phyloP scores from a whole-genome alignment of 2,329 filamentous ascomycete species.

The Ceratocystis colombiana region DNA sequence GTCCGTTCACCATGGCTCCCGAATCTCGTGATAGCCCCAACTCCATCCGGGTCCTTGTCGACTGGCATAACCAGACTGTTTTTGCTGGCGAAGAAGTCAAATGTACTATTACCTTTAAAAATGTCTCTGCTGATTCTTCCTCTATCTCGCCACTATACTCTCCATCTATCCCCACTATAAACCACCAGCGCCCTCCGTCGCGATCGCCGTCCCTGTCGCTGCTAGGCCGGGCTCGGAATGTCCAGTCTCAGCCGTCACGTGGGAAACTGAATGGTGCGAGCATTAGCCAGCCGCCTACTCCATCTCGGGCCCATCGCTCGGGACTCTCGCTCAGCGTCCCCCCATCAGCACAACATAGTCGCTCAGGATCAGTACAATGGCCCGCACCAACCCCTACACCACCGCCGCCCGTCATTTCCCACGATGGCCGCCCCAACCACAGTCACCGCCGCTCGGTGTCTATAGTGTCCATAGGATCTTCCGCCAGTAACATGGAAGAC shows the following conservation, averaged over 20 bases:
- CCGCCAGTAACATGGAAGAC: slow-evolving; percentile 41
- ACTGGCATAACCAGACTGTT: slow-evolving; percentile 87
- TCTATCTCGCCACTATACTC: slow-evolving; percentile 18
- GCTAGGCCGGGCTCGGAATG: slow-evolving; percentile 35
- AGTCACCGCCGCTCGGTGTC: slow-evolving; percentile 65
- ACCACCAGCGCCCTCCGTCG: slow-evolving; percentile 34
- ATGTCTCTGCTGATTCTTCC: slow-evolving; percentile 47
- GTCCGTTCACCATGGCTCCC: slow-evolving; percentile 39
- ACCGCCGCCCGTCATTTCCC: slow-evolving; percentile 26
- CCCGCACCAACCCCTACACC: slow-evolving; percentile 31
- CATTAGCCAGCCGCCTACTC: slow-evolving; percentile 34
- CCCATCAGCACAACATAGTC: slow-evolving; percentile 37
- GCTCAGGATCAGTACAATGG: slow-evolving; percentile 42
- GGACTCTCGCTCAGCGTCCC: slow-evolving; percentile 55
- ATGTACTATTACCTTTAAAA: slow-evolving; percentile 94
- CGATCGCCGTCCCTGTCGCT: slow-evolving; percentile 38
- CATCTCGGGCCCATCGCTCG: slow-evolving; percentile 51
- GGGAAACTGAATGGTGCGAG: slow-evolving; percentile 26
- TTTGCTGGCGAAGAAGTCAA: slow-evolving; percentile 94
- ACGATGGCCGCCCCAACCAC: slow-evolving; percentile 29
- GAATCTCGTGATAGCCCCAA: slow-evolving; percentile 45
- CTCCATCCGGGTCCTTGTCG: slow-evolving; percentile 78
- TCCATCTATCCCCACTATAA: slow-evolving; percentile 18
- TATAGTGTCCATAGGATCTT: slow-evolving; percentile 65
- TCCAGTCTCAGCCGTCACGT: slow-evolving; percentile 39